A percentile compares a stretch with the other conserved stretches of the same genome.
Conservation (phyloP, 371 early-diverging fungal genomes). For the Syncephalastrum contaminatum region DNA sequence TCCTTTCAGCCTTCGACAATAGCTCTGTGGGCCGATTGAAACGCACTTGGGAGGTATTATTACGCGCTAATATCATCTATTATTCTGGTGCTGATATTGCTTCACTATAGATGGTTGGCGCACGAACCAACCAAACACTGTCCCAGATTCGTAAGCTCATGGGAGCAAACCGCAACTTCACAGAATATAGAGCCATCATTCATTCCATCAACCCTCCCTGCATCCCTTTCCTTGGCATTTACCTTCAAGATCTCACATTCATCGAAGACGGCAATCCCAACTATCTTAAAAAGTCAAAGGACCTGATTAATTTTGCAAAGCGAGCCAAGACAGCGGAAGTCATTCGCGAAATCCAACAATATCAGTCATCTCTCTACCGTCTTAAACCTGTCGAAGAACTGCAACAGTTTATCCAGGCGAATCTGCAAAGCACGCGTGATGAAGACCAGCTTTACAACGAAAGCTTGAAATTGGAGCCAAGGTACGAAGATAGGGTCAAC, state of each 20-base stretch:
- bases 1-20: conserved; percentile 86
- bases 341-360: conserved; percentile 91
- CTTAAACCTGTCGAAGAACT: conserved; percentile 82
- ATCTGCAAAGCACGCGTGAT: conserved; percentile 50
- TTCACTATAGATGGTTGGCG: conserved; percentile 33
- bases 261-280: conserved; percentile 92
- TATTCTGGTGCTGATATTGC: conserved; percentile 54
- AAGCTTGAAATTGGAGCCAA: conserved; percentile 83
- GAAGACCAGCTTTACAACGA: conserved; percentile 70
- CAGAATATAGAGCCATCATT: conserved; percentile 82
- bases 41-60: conserved; percentile 41
- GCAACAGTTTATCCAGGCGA: conserved; percentile 68
- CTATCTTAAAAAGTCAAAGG: conserved; percentile 50
- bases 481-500: conserved; percentile 27
- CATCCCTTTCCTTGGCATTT: conserved; percentile 91
- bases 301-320: conserved; percentile 92
- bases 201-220: conserved; percentile 90
- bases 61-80: no score
- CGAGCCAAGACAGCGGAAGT: conserved; percentile 87
- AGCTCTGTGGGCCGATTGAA: conserved; percentile 88
- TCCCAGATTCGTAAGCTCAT: conserved; percentile 65
- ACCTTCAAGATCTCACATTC: conserved; percentile 91
- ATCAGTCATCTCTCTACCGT: conserved; percentile 82
- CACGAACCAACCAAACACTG: conserved; percentile 40
- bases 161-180: conserved; percentile 82